Percentiles rank a stretch among this genome's conserved stretches.
Evolutionary conservation across 192 early-diverging fungal genomes (phyloP).

Genomic region (Rhizophagus prolifer): DNA sequence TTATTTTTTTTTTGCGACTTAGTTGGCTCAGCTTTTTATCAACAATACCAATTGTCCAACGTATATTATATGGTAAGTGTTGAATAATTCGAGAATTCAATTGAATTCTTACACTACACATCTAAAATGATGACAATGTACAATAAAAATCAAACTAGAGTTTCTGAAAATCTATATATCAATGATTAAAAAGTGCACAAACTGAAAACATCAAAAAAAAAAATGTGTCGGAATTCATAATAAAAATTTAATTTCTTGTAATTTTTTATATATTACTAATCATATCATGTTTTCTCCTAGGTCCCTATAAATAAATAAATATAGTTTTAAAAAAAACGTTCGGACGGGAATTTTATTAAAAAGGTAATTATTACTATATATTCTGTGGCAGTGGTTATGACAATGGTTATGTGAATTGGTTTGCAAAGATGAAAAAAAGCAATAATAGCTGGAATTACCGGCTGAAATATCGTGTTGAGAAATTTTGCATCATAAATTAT

Average conservation of each 20-base stretch:
- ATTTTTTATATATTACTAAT: background rate
- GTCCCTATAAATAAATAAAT: too few relatives aligned
- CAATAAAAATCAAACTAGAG: slow-evolving; percentile 55
- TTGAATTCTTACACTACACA: background rate
- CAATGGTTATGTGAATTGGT: background rate
- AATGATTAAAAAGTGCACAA: slow-evolving; percentile 40
- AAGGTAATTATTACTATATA: background rate
- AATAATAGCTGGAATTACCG: slow-evolving; percentile 79
- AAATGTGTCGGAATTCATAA: background rate
- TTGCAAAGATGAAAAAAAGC: slow-evolving; percentile 40
- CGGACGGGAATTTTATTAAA: background rate
- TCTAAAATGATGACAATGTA: background rate
- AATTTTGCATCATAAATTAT: slow-evolving; percentile 59
- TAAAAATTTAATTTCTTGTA: background rate
- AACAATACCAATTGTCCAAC: too few relatives aligned
- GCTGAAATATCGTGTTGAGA: slow-evolving; percentile 63
- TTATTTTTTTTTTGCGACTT: too few relatives aligned
- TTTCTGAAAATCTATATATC: slow-evolving; percentile 51
- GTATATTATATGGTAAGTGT: too few relatives aligned
- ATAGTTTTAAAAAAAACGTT: background rate
- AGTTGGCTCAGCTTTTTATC: too few relatives aligned
- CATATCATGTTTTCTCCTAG: background rate
- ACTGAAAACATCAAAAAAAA: slow-evolving; percentile 34
- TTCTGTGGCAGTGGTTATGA: slow-evolving; percentile 21
- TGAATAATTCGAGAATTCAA: too few relatives aligned